phyloP scores from a whole-genome alignment of 129 eudicot genomes.

The Flaveria trinervia region DNA sequence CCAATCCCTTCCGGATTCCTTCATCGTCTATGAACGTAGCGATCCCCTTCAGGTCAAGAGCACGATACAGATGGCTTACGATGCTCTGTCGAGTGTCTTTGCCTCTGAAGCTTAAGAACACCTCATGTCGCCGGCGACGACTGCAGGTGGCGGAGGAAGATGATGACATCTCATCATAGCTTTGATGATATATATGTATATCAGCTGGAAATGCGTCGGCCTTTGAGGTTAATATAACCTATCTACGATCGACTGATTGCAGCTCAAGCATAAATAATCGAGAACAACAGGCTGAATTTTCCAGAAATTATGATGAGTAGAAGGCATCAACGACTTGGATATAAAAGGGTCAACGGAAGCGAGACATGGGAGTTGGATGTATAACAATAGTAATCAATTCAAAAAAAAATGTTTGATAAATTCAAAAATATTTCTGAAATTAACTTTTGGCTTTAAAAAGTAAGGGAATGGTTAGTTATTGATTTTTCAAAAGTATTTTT shows the following conservation, averaged over 20 bases:
- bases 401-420: too few species aligned
- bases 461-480: too few species aligned
- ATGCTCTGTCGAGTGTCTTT: not conserved
- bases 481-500: too few species aligned
- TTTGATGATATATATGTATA: not conserved
- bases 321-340: not conserved
- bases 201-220: not conserved
- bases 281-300: not conserved
- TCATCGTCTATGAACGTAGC: constrained; percentile 6
- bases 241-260: too few species aligned
- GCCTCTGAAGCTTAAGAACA: constrained; percentile 18
- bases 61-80: not conserved
- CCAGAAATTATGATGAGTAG: not conserved
- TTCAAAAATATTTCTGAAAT: too few species aligned
- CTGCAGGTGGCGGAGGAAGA: not conserved
- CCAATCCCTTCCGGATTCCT: constrained; percentile 1
- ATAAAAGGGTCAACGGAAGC: not conserved
- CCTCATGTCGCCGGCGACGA: constrained; percentile 2
- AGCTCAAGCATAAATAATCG: too few species aligned
- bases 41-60: not conserved
- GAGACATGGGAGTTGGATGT: too few species aligned
- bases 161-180: constrained; percentile 1
- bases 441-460: too few species aligned
- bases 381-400: too few species aligned
- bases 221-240: too few species aligned